Percentiles rank a stretch among this genome's conserved stretches.
phyloP scores from a whole-genome alignment of 208 protist species.

The Acanthamoeba quina region DNA sequence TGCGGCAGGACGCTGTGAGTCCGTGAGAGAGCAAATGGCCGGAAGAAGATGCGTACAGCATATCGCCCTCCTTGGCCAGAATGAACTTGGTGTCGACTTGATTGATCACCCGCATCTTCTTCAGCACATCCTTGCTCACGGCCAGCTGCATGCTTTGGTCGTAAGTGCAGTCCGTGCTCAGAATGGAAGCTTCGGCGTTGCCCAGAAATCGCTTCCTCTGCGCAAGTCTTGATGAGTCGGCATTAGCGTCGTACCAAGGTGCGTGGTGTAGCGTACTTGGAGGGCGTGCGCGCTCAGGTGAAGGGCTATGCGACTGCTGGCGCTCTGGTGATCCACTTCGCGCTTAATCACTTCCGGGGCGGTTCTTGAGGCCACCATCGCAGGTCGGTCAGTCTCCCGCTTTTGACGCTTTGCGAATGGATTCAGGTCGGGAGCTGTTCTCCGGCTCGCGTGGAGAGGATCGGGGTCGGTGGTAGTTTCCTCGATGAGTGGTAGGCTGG shows the following conservation, averaged over 20 bases:
- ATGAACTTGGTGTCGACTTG: conserved; percentile 48
- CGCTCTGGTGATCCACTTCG: neutral
- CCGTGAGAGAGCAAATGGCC: neutral
- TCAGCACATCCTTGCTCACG: neutral
- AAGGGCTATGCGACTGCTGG: neutral
- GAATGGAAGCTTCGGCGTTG: neutral
- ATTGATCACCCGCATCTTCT: neutral
- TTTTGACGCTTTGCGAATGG: neutral
- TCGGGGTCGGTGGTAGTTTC: neutral
- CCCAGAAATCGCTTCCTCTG: neutral
- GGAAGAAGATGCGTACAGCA: conserved; percentile 3
- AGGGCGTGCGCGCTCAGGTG: neutral
- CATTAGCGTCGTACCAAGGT: neutral
- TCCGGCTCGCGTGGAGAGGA: neutral
- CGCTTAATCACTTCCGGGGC: neutral
- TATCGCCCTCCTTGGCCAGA: neutral
- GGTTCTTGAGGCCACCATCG: neutral
- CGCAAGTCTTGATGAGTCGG: neutral
- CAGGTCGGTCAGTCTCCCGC: neutral
- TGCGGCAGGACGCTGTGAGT: neutral
- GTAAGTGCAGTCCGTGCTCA: neutral
- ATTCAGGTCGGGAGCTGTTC: neutral
- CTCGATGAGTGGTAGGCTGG: neutral
- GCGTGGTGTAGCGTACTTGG: neutral
- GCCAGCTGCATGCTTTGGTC: neutral